phyloP scores from a whole-genome alignment of 148 eudicot species.

The Nepenthes mirabilis region DNA sequence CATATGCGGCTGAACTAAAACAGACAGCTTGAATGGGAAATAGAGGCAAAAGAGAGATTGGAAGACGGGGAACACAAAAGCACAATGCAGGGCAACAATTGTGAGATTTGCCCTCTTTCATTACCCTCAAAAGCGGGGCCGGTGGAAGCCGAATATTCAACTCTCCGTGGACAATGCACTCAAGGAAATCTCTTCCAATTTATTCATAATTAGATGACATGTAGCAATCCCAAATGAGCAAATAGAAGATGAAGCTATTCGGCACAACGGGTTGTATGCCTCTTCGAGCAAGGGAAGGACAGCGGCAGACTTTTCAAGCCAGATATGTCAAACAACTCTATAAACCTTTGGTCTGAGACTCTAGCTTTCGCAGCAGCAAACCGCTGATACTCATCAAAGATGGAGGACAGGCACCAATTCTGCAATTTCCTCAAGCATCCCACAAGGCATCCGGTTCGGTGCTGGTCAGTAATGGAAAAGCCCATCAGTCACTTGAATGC shows the following conservation, averaged over 20 bases:
- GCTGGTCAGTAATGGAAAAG: slow-evolving; percentile 19
- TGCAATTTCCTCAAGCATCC: slow-evolving; percentile 15
- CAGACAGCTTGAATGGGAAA: too few relatives aligned
- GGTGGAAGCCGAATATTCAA: background rate
- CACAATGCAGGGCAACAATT: background rate
- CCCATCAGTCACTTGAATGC: too few relatives aligned
- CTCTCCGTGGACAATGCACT: too few relatives aligned
- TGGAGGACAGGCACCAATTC: slow-evolving; percentile 13
- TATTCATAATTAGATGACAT: too few relatives aligned
- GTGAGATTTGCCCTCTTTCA: too few relatives aligned
- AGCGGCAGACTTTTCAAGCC: slow-evolving; percentile 12
- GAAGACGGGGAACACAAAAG: too few relatives aligned
- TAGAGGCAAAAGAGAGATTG: too few relatives aligned
- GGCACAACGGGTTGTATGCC: slow-evolving; percentile 4
- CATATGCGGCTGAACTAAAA: too few relatives aligned
- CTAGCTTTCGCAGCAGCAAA: slow-evolving; percentile 14
- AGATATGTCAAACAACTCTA: slow-evolving; percentile 12
- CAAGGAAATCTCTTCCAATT: too few relatives aligned
- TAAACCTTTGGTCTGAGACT: slow-evolving; percentile 9
- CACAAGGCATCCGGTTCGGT: slow-evolving; percentile 27
- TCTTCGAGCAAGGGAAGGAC: slow-evolving; percentile 23
- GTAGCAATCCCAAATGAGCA: too few relatives aligned
- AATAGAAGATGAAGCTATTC: background rate
- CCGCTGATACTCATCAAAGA: slow-evolving; percentile 13
- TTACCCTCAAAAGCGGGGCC: background rate